Evolutionary conservation across 352 stramenopile genomes (phyloP), one percentile per base, ranked within the genome.

Genomic region (Pythium utonaiense): DNA sequence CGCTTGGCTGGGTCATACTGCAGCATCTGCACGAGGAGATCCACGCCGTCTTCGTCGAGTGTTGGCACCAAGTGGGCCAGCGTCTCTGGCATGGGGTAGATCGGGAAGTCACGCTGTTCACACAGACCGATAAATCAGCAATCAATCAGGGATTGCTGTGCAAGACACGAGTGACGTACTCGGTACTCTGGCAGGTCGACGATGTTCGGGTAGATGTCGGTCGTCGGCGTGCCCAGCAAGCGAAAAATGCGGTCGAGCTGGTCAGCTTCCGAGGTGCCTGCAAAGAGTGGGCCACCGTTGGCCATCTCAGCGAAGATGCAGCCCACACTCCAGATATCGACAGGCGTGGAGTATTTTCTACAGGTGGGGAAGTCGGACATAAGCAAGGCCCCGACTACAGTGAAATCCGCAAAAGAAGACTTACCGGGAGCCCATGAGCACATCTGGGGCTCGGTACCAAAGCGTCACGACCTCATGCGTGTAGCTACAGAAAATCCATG

Each of bases 251-350:
- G 73, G 57, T 98, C 97, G 16, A 99, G 74, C 83, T 98, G 80
- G 69, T 98, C 76, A 54, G 96, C 95, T 68, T 96, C 96, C 60
- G 96, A 86, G 53, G 90, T 80, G 12, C 98, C 98, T 13, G 96
- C 94, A 66, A 99, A 99, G 13, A 99, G 89, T 57, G 97, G 96
- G 59, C 99, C 99, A 36, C 97, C 82, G 8, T 83, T 83, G 58
- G 99, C 89, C 65, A 99, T 95, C 70, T 99, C 98, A 7, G 93
- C 98, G 63, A 99, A 98, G 62, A 99, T 99, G 69, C 98, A 99
- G 12, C 97, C 98, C 51, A 98, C 95, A 55, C 83, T 95, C 94
- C 94, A 98, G 0, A 98, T 80, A 64, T 98, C 96, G 53, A 93
- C 77, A 30, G 83, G 78, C 0, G 74, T 70, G 3, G 80, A 91